Conservation (phyloP, 2,329 filamentous ascomycete genomes). For the Claviceps sp. region DNA sequence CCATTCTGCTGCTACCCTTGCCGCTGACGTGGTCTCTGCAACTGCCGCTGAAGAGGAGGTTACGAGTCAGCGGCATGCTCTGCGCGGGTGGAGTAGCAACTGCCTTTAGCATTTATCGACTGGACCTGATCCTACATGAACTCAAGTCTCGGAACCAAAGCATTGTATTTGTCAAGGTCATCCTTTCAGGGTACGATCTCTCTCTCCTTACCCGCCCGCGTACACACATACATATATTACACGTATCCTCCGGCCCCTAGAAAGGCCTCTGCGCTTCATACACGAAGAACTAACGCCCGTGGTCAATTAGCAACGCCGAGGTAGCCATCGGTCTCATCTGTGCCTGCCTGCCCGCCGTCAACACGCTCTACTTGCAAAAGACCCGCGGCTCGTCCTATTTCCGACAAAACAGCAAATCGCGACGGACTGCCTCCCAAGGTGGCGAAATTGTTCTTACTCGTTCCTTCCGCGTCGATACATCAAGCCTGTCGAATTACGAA, state of each 20-base stretch:
- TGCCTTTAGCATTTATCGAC: conserved; percentile 17
- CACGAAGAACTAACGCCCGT: not conserved
- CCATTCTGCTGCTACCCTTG: conserved; percentile 17
- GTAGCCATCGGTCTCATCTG: conserved; percentile 19
- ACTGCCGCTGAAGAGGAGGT: conserved; percentile 15
- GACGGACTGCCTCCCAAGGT: conserved; percentile 1
- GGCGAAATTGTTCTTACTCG: conserved; percentile 19
- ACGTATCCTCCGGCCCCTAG: too few species aligned
- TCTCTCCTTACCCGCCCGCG: not conserved
- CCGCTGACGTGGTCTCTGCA: conserved; percentile 20
- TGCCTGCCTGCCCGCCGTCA: conserved; percentile 17
- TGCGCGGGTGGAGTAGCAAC: conserved; percentile 20
- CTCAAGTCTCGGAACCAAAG: conserved; percentile 13
- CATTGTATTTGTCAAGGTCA: conserved; percentile 15
- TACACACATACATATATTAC: too few species aligned
- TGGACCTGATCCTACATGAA: conserved; percentile 13
- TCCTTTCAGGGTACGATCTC: conserved; percentile 11
- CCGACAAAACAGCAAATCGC: conserved; percentile 8
- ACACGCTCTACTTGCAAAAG: conserved; percentile 9
- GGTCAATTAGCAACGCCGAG: conserved; percentile 15
- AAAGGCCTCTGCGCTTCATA: not conserved
- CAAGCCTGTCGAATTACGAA: conserved; percentile 7
- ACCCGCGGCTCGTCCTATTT: conserved; percentile 12
- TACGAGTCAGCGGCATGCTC: conserved; percentile 17
- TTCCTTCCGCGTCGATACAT: conserved; percentile 15